Evolutionary conservation across 306 rosid species (phyloP).

Genomic region (Sicyos edulis): DNA sequence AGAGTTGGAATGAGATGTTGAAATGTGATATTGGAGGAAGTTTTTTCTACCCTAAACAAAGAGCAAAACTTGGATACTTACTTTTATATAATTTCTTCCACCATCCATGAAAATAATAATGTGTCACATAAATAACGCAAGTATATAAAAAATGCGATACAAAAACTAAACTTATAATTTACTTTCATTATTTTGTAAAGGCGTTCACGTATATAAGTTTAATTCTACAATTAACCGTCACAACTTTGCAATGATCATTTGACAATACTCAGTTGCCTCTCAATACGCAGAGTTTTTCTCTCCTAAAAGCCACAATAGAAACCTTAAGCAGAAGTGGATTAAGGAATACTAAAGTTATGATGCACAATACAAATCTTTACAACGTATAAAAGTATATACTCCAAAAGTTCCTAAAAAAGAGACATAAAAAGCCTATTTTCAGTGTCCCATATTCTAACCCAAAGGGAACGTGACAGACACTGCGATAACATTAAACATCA

Average conservation of each 20-base stretch:
- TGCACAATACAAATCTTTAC: slow-evolving; percentile 5
- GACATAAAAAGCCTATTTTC: background rate
- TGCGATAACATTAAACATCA: background rate
- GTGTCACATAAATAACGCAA: no score
- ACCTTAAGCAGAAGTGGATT: background rate
- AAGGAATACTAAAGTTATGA: background rate
- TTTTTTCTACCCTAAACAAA: no score
- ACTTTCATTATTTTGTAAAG: no score
- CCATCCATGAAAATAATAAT: no score
- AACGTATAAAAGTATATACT: background rate
- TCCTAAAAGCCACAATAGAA: background rate
- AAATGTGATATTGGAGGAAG: no score
- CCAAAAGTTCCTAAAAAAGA: background rate
- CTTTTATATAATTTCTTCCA: no score
- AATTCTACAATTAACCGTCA: no score
- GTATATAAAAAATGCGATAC: no score
- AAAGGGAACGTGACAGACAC: background rate
- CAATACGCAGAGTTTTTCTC: background rate
- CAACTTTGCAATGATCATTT: background rate
- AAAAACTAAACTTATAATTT: no score
- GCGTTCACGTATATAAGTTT: no score
- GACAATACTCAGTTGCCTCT: background rate
- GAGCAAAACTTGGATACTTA: no score
- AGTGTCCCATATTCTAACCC: background rate
- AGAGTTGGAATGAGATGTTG: no score